A percentile compares a stretch with the other conserved stretches of the same genome.
phyloP scores from a whole-genome alignment of 1,284 basidiomycete species.

The Ustilago curta region DNA sequence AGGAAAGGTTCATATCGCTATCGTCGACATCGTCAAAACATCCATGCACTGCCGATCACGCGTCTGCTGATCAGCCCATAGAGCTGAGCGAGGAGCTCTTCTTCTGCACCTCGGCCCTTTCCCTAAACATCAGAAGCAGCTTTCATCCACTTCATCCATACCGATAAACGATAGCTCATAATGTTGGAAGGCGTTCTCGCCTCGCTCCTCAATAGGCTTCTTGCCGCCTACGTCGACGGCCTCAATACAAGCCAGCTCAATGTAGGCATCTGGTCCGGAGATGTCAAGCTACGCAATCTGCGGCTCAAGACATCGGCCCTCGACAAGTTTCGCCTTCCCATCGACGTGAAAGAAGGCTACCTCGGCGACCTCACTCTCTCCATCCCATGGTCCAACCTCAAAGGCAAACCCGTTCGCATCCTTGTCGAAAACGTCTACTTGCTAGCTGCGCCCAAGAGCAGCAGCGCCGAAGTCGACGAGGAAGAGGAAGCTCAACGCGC shows the following conservation, averaged over 20 bases:
- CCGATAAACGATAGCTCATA: background rate
- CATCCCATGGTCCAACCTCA: slow-evolving; percentile 95
- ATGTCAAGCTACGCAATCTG: slow-evolving; percentile 80
- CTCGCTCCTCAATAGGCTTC: slow-evolving; percentile 78
- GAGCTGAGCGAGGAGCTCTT: background rate
- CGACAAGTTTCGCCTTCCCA: slow-evolving; percentile 94
- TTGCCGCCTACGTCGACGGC: slow-evolving; percentile 96
- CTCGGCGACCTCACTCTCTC: slow-evolving; percentile 91
- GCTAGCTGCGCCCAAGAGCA: slow-evolving; percentile 85
- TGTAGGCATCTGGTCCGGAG: slow-evolving; percentile 93
- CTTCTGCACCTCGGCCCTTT: background rate
- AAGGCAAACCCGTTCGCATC: slow-evolving; percentile 91
- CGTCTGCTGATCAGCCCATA: slow-evolving; percentile 5
- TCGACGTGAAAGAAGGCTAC: slow-evolving; percentile 93
- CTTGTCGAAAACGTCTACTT: slow-evolving; percentile 94
- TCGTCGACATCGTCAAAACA: background rate
- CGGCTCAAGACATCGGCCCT: slow-evolving; percentile 92
- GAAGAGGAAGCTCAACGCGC: slow-evolving; percentile 85
- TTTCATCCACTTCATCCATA: background rate
- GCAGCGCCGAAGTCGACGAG: slow-evolving; percentile 78
- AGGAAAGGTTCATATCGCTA: background rate
- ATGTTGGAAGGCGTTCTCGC: slow-evolving; percentile 69
- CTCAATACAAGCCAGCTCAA: slow-evolving; percentile 94
- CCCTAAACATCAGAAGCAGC: background rate
- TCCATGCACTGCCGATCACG: slow-evolving; percentile 2